Percentiles rank a stretch among this genome's conserved stretches.
phyloP scores from a whole-genome alignment of 2,329 filamentous ascomycete genomes.

The Aspergillus candidus region DNA sequence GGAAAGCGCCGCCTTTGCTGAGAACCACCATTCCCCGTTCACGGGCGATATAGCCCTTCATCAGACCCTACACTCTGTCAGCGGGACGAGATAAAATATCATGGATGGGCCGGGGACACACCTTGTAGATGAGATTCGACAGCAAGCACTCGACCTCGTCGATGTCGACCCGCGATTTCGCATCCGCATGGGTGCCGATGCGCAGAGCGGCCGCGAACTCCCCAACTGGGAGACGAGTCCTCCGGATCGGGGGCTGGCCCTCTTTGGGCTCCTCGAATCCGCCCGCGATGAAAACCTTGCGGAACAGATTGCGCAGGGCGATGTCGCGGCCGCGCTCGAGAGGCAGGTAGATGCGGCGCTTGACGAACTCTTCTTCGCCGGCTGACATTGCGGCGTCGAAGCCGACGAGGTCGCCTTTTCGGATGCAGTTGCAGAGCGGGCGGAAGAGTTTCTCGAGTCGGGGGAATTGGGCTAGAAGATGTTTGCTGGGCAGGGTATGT shows the following conservation, averaged over 20 bases:
- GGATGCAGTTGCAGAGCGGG: conserved; percentile 72
- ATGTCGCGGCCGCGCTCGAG: conserved; percentile 89
- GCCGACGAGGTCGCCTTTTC: conserved; percentile 69
- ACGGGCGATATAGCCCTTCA: conserved; percentile 97
- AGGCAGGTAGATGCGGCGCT: conserved; percentile 86
- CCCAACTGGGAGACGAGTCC: conserved; percentile 70
- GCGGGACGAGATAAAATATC: neutral
- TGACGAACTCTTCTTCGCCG: conserved; percentile 89
- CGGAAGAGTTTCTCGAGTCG: conserved; percentile 70
- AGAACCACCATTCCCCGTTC: conserved; percentile 86
- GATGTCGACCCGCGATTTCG: conserved; percentile 60
- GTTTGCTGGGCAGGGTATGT: conserved; percentile 70
- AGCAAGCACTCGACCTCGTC: conserved; percentile 95
- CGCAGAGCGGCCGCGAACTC: conserved; percentile 83
- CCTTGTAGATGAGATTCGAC: conserved; percentile 98
- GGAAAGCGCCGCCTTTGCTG: conserved; percentile 89
- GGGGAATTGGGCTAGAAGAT: conserved; percentile 69
- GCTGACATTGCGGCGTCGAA: conserved; percentile 77
- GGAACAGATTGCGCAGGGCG: conserved; percentile 79
- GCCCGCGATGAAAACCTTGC: conserved; percentile 81
- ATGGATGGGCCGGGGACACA: conserved; percentile 38
- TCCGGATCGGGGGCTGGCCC: conserved; percentile 52
- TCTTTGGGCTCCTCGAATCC: conserved; percentile 76
- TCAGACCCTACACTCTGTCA: conserved; percentile 60
- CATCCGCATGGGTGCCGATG: conserved; percentile 53